Evolutionary conservation across 495 filamentous ascomycete species (phyloP).

Genomic region (Amphirosellinia nigrospora): DNA sequence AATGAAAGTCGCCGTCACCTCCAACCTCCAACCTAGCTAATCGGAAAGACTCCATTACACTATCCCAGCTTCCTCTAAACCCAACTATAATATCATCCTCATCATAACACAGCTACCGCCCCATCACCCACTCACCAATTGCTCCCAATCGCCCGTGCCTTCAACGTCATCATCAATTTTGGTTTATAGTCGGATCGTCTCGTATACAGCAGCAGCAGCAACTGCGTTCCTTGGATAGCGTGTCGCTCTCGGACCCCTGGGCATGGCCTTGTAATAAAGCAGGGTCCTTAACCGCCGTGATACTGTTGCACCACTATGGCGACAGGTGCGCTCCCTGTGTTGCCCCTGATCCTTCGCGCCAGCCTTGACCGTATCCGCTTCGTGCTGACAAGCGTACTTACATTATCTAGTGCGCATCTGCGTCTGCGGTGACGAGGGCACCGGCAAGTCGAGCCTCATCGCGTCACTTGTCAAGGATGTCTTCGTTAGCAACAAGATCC

Average conservation of each 20-base stretch:
- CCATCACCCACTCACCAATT: neutral
- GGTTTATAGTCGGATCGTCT: neutral
- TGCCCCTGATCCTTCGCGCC: neutral
- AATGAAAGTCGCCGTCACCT: neutral
- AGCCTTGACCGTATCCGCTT: slow-evolving; percentile 26
- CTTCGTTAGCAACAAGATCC: slow-evolving; percentile 92
- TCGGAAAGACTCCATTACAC: slow-evolving; percentile 16
- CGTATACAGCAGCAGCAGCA: neutral
- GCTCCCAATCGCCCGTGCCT: neutral
- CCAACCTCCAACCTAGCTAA: slow-evolving; percentile 5
- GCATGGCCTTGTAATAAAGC: slow-evolving; percentile 11
- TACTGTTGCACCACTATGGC: slow-evolving; percentile 33
- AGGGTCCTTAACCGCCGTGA: neutral
- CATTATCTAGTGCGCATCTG: slow-evolving; percentile 94
- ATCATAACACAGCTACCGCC: neutral
- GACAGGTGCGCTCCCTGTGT: slow-evolving; percentile 33
- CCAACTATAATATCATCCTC: slow-evolving; percentile 3
- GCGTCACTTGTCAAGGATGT: slow-evolving; percentile 89
- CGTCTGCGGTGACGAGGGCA: slow-evolving; percentile 92
- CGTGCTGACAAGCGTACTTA: slow-evolving; percentile 8
- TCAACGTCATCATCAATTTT: neutral
- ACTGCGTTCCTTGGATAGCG: neutral
- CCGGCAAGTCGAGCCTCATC: slow-evolving; percentile 73
- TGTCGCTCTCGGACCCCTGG: neutral
- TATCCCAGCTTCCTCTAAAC: neutral